phyloP scores from a whole-genome alignment of 257 asterid genomes.

The Jacaranda mimosifolia region DNA sequence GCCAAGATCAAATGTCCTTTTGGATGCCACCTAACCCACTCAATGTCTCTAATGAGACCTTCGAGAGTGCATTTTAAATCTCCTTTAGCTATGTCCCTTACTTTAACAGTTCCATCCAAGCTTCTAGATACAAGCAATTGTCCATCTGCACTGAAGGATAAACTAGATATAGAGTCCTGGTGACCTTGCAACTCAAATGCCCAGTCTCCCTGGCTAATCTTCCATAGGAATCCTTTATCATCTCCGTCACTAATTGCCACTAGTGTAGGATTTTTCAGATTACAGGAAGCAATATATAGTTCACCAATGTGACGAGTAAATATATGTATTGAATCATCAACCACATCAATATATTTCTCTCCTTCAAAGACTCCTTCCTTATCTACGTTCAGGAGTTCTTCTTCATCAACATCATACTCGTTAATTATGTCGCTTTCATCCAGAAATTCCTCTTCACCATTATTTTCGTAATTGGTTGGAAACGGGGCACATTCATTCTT shows the following conservation, averaged over 20 bases:
- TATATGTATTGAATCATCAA: constrained; percentile 84
- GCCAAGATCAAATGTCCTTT: constrained; percentile 84
- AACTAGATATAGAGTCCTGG: constrained; percentile 74
- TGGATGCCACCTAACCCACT: constrained; percentile 99
- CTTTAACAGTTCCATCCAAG: constrained; percentile 78
- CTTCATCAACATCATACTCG: constrained; percentile 77
- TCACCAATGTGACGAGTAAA: constrained; percentile 94
- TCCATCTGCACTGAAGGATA: constrained; percentile 89
- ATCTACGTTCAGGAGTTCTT: constrained; percentile 89
- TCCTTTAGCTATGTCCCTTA: constrained; percentile 73
- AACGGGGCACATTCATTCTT: constrained; percentile 42
- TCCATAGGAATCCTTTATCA: constrained; percentile 92
- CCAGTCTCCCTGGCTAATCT: constrained; percentile 76
- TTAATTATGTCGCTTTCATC: constrained; percentile 73
- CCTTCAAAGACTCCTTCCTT: constrained; percentile 71
- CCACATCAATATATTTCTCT: constrained; percentile 54
- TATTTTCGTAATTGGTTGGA: constrained; percentile 46
- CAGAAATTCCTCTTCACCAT: constrained; percentile 56
- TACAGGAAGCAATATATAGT: constrained; percentile 75
- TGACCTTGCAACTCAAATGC: constrained; percentile 91
- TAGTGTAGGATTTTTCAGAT: constrained; percentile 77
- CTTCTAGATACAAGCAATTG: constrained; percentile 88
- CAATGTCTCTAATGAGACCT: constrained; percentile 85
- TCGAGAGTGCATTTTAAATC: constrained; percentile 75
- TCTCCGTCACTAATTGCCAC: constrained; percentile 99